phyloP scores from a whole-genome alignment of 1,284 basidiomycete genomes.

The Golubevia sp. region DNA sequence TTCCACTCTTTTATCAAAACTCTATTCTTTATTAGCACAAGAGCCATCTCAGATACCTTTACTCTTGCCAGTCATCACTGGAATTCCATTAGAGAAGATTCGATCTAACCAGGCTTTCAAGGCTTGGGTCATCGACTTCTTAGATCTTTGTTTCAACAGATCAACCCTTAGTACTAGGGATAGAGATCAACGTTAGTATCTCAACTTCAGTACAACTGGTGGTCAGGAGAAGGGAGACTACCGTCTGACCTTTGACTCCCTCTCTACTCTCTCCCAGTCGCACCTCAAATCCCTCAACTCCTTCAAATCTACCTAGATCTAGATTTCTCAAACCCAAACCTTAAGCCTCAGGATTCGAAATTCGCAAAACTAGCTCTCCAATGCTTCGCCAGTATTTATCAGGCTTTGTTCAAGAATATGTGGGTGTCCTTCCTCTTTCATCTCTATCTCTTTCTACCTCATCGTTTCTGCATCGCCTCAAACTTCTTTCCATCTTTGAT shows the following conservation, averaged over 20 bases:
- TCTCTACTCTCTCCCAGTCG: slow-evolving; percentile 16
- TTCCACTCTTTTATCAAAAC: neutral
- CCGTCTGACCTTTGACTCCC: neutral
- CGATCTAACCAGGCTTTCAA: slow-evolving; percentile 10
- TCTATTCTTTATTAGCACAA: neutral
- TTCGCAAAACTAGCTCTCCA: slow-evolving; percentile 49
- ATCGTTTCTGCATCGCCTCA: slow-evolving; percentile 6
- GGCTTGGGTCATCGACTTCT: slow-evolving; percentile 44
- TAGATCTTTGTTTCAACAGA: slow-evolving; percentile 47
- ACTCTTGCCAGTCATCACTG: neutral
- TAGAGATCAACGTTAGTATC: slow-evolving; percentile 17
- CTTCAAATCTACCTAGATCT: slow-evolving; percentile 47
- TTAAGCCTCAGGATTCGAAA: slow-evolving; percentile 10
- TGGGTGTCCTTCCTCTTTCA: neutral
- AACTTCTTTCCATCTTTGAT: neutral
- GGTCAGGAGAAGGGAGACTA: too few relatives aligned
- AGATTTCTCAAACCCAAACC: neutral
- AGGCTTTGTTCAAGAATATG: slow-evolving; percentile 31
- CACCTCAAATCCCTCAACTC: slow-evolving; percentile 40
- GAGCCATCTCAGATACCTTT: neutral
- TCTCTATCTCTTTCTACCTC: slow-evolving; percentile 1
- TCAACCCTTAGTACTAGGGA: slow-evolving; percentile 32
- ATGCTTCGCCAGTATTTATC: slow-evolving; percentile 55
- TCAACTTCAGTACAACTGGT: too few relatives aligned
- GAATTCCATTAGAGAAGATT: neutral